Evolutionary conservation across 2,329 filamentous ascomycete species (phyloP), one percentile per base, ranked within the genome.

Genomic region (Aschersonia sp.): DNA sequence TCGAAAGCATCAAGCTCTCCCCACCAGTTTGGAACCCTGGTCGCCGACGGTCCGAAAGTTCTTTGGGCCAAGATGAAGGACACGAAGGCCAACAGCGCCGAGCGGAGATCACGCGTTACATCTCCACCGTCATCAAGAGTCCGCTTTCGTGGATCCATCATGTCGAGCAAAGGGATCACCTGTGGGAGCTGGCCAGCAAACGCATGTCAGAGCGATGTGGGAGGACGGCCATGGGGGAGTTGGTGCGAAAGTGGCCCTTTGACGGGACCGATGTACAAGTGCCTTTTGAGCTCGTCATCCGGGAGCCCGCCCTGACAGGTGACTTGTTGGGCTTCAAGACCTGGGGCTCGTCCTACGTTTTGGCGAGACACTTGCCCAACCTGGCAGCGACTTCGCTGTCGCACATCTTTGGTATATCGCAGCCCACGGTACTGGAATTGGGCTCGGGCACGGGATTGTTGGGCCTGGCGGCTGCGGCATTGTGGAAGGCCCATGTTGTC

Each of bases 261-360:
- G 57, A 52, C 12, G 49, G 38, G 30, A 42, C 40, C 30, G 56
- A 53, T 5, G 58, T 54, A 9, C 40, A 12, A 43, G 54, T 68
- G 30, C 54, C 65, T 1, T 73, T 89, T 54, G 74, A 82, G 44
- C 69, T 98, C 46, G 73, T 75, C 38, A 79, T 98, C 40, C 77
- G 87, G 49, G 92, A 98, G 61, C 92, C 92, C 2, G 82, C 89
- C 1, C 71, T 97, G 48, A 94, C 87, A 0, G 85, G 85, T 5
- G 91, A 96, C 63, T 85, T 86, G 50, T 72, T 97, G 20, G 92
- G 92, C 1, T 74, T 94, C 62, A 97, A 98, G 65, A 98, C 92
- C 0, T 97, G 92, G 92, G 87, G 85, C 1, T 91, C 89, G 0
- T 91, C 89, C 0, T 94, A 89, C 59, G 75, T 94, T 2, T 78